Percentiles rank a stretch among this genome's conserved stretches.
These are phyloP conservation scores for Sinapis alba DNA, from an alignment of 441 rosid species.

Conservation along the genomic window DNA sequence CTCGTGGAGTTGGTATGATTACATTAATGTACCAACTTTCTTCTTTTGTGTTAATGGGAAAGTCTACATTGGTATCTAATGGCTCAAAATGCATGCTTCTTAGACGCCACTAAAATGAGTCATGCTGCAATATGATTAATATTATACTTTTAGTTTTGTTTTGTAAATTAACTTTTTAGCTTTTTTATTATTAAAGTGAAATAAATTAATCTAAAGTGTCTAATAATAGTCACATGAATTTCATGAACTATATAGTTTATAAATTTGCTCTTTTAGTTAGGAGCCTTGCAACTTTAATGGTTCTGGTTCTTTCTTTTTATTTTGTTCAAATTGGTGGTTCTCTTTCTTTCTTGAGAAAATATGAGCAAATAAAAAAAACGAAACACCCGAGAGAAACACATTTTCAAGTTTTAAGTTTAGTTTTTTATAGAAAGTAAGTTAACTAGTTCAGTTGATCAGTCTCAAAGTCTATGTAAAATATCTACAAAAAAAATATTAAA, in stretches of 20 bases:
- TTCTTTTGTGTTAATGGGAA: slow-evolving; percentile 37
- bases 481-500: background rate
- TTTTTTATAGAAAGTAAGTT: background rate
- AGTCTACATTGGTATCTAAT: slow-evolving; percentile 27
- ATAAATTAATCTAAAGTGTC: slow-evolving; percentile 12
- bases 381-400: background rate
- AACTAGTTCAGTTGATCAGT: background rate
- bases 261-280: background rate
- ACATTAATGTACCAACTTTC: slow-evolving; percentile 31
- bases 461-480: background rate
- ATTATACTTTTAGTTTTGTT: slow-evolving; percentile 17
- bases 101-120: slow-evolving; percentile 37
- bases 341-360: slow-evolving; percentile 14
- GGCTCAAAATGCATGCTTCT: slow-evolving; percentile 38
- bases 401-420: background rate
- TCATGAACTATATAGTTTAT: slow-evolving; percentile 20
- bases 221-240: slow-evolving; percentile 31
- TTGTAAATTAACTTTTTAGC: background rate
- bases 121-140: slow-evolving; percentile 22
- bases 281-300: slow-evolving; percentile 33
- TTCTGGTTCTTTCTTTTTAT: background rate
- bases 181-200: background rate
- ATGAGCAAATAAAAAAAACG: background rate
- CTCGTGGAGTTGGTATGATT: slow-evolving; percentile 22
- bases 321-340: slow-evolving; percentile 17